Evolutionary conservation across 164 flowering plant species (phyloP).

Genomic region (Piper longum): DNA sequence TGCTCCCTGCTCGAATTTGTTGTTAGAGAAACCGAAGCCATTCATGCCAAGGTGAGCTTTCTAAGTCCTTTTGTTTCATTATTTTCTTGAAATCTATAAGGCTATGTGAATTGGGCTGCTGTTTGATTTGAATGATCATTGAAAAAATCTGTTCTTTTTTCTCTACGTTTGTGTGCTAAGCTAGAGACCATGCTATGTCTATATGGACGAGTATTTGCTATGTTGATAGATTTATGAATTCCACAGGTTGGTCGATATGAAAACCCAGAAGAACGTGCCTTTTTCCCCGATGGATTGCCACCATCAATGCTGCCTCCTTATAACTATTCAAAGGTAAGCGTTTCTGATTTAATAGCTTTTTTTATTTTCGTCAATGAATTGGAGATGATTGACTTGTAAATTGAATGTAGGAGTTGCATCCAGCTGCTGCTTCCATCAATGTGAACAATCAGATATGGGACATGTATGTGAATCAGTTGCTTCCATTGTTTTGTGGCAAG

Average conservation of each 20-base stretch:
- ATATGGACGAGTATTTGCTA: too few species aligned
- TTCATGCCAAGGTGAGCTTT: slow-evolving; percentile 46
- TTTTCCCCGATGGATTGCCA: slow-evolving; percentile 66
- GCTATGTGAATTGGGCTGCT: too few species aligned
- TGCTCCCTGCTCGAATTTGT: slow-evolving; percentile 40
- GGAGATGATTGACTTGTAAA: not conserved
- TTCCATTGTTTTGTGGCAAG: slow-evolving; percentile 38
- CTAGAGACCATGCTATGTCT: too few species aligned
- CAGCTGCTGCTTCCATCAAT: slow-evolving; percentile 43
- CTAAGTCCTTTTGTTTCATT: too few species aligned
- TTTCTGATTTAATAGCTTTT: not conserved
- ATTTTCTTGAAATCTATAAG: too few species aligned
- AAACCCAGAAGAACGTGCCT: slow-evolving; percentile 68
- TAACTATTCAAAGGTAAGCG: slow-evolving; percentile 25
- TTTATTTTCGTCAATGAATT: not conserved
- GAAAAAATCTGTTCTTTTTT: too few species aligned
- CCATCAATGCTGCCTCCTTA: slow-evolving; percentile 22
- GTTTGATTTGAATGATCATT: too few species aligned
- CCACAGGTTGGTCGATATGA: slow-evolving; percentile 59
- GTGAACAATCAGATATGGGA: slow-evolving; percentile 57
- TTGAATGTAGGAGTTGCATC: slow-evolving; percentile 48
- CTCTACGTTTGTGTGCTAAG: too few species aligned
- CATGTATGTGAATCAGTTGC: slow-evolving; percentile 38
- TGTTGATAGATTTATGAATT: not conserved
- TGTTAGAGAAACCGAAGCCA: slow-evolving; percentile 45